phyloP scores from a whole-genome alignment of 1,139 yeast genomes.

The Suhomyces kunorum region DNA sequence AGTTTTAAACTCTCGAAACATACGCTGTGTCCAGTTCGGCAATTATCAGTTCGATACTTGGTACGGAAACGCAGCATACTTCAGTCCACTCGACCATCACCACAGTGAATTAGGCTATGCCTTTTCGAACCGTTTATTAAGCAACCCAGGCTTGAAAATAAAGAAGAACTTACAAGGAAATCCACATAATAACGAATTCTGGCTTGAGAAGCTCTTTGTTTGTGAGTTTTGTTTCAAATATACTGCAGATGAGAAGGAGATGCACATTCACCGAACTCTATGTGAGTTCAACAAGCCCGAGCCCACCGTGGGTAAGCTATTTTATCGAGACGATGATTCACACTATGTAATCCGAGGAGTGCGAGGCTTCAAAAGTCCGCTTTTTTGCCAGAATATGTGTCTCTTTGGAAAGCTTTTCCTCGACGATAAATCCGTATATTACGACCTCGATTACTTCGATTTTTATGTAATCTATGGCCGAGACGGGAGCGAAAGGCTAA shows the following conservation, averaged over 20 bases:
- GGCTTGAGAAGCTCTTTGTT: conserved; percentile 66
- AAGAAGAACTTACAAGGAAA: conserved; percentile 6
- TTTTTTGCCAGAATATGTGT: conserved; percentile 81
- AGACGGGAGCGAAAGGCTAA: conserved; percentile 26
- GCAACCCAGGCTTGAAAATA: conserved; percentile 14
- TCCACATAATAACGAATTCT: conserved; percentile 22
- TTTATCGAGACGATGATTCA: conserved; percentile 61
- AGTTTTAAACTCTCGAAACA: conserved; percentile 58
- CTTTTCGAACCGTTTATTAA: conserved; percentile 16
- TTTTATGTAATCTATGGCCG: conserved; percentile 71
- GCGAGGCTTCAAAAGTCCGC: conserved; percentile 59
- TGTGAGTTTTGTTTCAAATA: conserved; percentile 88
- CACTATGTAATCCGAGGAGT: conserved; percentile 58
- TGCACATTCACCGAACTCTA: conserved; percentile 42
- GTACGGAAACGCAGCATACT: conserved; percentile 85
- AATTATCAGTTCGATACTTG: conserved; percentile 68
- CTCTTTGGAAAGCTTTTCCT: conserved; percentile 84
- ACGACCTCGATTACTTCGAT: conserved; percentile 74
- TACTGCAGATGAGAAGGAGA: conserved; percentile 44
- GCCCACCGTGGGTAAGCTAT: conserved; percentile 60
- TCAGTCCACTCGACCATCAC: conserved; percentile 35
- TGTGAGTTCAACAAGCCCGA: conserved; percentile 45
- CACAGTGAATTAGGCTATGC: conserved; percentile 37
- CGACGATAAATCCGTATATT: conserved; percentile 89
- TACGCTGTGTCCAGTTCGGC: conserved; percentile 66